phyloP scores from a whole-genome alignment of 495 filamentous ascomycete species.

The Gamarada debralockiae region DNA sequence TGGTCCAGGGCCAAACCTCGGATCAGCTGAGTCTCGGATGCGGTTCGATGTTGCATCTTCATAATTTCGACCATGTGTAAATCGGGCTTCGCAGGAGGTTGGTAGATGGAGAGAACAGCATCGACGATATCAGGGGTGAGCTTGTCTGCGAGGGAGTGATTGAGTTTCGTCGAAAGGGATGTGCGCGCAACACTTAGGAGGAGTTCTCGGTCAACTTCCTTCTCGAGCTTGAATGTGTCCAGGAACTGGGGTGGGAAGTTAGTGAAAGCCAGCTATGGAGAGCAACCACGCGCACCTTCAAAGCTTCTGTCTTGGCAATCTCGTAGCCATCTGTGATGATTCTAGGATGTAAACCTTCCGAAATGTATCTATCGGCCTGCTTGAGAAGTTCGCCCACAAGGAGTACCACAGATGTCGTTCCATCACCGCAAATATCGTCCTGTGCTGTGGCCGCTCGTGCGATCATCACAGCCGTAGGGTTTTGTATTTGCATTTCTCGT shows the following conservation, averaged over 20 bases:
- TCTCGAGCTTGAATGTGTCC: conserved; percentile 85
- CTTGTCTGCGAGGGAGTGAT: conserved; percentile 79
- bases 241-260: conserved; percentile 62
- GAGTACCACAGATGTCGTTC: conserved; percentile 94
- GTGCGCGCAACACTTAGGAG: conserved; percentile 91
- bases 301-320: conserved; percentile 86
- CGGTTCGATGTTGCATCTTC: conserved; percentile 99
- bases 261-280: not conserved
- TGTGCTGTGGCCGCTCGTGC: conserved; percentile 95
- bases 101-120: conserved; percentile 90
- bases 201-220: conserved; percentile 87
- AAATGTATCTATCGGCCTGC: conserved; percentile 92
- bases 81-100: conserved; percentile 86
- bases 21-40: conserved; percentile 94
- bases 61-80: conserved; percentile 99
- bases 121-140: conserved; percentile 94
- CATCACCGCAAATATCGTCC: conserved; percentile 97
- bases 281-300: conserved; percentile 59
- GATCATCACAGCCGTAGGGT: conserved; percentile 96
- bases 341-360: conserved; percentile 90
- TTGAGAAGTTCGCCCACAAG: conserved; percentile 95
- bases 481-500: conserved; percentile 94
- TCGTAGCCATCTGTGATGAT: conserved; percentile 98
- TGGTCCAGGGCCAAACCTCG: conserved; percentile 91
- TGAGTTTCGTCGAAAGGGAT: conserved; percentile 91